Percentiles rank a stretch among this genome's conserved stretches.
These are phyloP conservation scores for Pythium sukuiense DNA, from an alignment of 352 stramenopile species.

Conservation along the genomic window DNA sequence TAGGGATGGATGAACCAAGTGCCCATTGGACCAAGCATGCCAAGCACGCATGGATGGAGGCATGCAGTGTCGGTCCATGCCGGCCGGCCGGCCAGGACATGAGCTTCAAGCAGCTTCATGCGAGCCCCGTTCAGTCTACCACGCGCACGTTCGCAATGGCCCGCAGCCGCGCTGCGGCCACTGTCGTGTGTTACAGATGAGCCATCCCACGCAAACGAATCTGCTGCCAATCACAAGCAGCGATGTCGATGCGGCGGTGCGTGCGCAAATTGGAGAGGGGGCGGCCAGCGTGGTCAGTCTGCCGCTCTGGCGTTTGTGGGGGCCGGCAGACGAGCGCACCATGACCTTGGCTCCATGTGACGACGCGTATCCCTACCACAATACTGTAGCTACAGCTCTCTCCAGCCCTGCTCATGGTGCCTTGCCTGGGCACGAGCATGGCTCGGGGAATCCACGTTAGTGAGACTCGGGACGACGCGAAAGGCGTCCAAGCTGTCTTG, in stretches of 20 bases:
- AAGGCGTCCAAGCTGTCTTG: background rate
- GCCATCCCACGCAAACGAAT: constrained; percentile 16
- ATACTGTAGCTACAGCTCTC: background rate
- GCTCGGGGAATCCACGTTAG: background rate
- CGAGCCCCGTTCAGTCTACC: background rate
- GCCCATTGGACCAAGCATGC: background rate
- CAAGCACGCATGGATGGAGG: background rate
- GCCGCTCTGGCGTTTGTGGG: background rate
- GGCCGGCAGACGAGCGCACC: constrained; percentile 16
- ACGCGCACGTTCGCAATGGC: background rate
- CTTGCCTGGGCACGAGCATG: background rate
- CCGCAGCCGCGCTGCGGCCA: constrained; percentile 15
- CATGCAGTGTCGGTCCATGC: background rate
- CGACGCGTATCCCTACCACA: constrained; percentile 19
- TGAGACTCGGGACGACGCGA: constrained; percentile 5
- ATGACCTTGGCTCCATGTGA: constrained; percentile 8
- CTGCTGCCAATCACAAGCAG: background rate
- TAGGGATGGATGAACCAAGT: background rate
- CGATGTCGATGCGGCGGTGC: background rate
- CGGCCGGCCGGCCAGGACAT: background rate
- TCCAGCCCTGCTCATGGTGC: background rate
- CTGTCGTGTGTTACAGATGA: constrained; percentile 29
- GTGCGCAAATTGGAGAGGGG: constrained; percentile 12
- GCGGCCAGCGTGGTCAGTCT: background rate
- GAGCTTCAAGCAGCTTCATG: background rate